phyloP scores from a whole-genome alignment of 805 yeast species.

The Suhomyces vadensis region DNA sequence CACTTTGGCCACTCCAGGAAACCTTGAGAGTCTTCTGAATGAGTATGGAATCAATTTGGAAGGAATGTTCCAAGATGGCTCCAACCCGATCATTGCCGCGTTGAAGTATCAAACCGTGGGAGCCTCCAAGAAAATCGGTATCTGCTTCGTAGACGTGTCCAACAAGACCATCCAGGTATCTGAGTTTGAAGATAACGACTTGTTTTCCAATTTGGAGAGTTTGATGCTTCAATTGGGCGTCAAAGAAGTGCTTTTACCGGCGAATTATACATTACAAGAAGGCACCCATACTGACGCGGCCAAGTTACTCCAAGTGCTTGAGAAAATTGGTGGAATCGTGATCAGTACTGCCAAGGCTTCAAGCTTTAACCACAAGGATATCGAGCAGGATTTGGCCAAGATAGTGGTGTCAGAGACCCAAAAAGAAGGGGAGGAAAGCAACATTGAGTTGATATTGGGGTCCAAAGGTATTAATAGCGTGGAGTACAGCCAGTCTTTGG shows the following conservation, averaged over 20 bases:
- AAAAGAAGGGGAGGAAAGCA: conserved; percentile 28
- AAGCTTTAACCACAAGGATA: conserved; percentile 63
- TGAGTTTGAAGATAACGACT: conserved; percentile 85
- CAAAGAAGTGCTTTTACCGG: conserved; percentile 74
- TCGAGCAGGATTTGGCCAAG: conserved; percentile 76
- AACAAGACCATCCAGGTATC: conserved; percentile 64
- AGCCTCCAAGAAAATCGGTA: conserved; percentile 60
- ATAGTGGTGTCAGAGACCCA: conserved; percentile 46
- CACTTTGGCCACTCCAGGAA: conserved; percentile 85
- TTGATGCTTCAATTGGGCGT: conserved; percentile 85
- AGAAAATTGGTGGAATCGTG: conserved; percentile 71
- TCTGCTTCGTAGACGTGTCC: conserved; percentile 76
- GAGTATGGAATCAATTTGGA: conserved; percentile 50
- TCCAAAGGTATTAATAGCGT: conserved; percentile 52
- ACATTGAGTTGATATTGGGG: conserved; percentile 47
- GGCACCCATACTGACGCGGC: conserved; percentile 54
- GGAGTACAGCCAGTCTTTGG: conserved; percentile 51
- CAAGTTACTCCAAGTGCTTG: conserved; percentile 70
- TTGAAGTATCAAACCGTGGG: conserved; percentile 37
- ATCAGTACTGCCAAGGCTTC: conserved; percentile 58
- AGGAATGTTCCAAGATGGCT: conserved; percentile 55
- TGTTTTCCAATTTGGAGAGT: conserved; percentile 83
- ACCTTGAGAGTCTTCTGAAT: conserved; percentile 54
- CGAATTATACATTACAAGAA: conserved; percentile 35
- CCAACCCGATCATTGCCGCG: conserved; percentile 43